Percentiles rank a stretch among this genome's conserved stretches.
phyloP scores from a whole-genome alignment of 164 flowering plant species.

The Platanus orientalis region DNA sequence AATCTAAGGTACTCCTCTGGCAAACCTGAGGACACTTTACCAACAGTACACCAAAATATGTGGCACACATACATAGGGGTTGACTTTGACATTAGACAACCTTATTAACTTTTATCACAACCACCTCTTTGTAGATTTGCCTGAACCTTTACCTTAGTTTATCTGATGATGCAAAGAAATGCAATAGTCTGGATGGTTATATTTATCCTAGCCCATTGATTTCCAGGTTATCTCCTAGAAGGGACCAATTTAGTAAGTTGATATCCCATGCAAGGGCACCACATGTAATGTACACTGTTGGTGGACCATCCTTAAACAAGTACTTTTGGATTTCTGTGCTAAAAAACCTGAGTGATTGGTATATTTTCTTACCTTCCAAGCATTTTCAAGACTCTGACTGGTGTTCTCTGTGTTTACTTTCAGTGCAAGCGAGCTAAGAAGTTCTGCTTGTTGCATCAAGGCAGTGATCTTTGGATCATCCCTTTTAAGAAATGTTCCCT shows the following conservation, averaged over 20 bases:
- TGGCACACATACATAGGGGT: conserved; percentile 1
- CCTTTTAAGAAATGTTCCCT: conserved; percentile 72
- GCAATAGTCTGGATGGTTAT: not conserved
- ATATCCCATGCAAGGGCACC: not conserved
- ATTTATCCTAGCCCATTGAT: conserved; percentile 1
- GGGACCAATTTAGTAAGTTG: not conserved
- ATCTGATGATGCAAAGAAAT: not conserved
- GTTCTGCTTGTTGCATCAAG: conserved; percentile 86
- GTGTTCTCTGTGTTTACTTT: conserved; percentile 72
- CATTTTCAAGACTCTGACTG: conserved; percentile 84
- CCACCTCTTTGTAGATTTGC: not conserved
- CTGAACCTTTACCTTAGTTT: too few relatives aligned
- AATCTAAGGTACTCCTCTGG: not conserved
- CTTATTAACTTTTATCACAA: not conserved
- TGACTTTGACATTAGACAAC: not conserved
- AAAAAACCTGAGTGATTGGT: not conserved
- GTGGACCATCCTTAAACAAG: not conserved
- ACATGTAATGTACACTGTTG: conserved; percentile 1
- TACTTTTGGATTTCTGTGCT: not conserved
- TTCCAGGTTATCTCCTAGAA: not conserved
- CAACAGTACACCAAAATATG: not conserved
- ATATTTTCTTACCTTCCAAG: conserved; percentile 73
- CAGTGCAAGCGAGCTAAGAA: conserved; percentile 81
- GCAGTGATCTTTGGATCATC: conserved; percentile 84
- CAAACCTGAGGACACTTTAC: not conserved